Percentiles rank a stretch among this genome's conserved stretches.
Conservation (phyloP, 768 basidiomycete genomes). For the Hypholoma fasciculare region DNA sequence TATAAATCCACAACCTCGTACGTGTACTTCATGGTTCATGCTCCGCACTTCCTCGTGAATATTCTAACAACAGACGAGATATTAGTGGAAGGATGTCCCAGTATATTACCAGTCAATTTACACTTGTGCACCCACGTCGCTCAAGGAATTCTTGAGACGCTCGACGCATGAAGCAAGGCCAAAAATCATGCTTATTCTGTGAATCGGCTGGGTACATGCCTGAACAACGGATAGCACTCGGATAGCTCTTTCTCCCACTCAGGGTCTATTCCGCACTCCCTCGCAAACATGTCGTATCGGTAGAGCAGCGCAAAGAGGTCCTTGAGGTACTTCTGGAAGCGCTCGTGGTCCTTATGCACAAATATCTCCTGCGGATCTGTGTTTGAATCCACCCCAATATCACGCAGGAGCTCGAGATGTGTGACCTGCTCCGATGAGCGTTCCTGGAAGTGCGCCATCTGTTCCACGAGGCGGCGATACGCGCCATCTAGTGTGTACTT, state of each 20-base stretch:
- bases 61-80: too few species aligned
- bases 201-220: neutral
- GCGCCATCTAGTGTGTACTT: slow-evolving; percentile 22
- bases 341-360: slow-evolving; percentile 20
- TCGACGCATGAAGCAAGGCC: too few species aligned
- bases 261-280: slow-evolving; percentile 32
- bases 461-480: slow-evolving; percentile 19
- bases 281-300: slow-evolving; percentile 33
- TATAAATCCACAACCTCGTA: too few species aligned
- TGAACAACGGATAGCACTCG: slow-evolving; percentile 7
- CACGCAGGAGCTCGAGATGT: slow-evolving; percentile 26
- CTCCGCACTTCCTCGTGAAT: too few species aligned
- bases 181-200: too few species aligned
- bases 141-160: too few species aligned
- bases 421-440: slow-evolving; percentile 32
- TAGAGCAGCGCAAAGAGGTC: slow-evolving; percentile 35
- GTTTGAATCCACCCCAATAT: slow-evolving; percentile 1
- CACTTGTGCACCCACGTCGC: too few species aligned
- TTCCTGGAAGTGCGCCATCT: slow-evolving; percentile 21
- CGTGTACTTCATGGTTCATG: too few species aligned
- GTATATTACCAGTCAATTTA: too few species aligned
- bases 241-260: slow-evolving; percentile 28
- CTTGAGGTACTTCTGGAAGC: slow-evolving; percentile 34
- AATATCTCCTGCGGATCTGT: neutral
- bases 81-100: too few species aligned